Base-by-base conservation (phyloP, 768 basidiomycete species). In the Boletus rubroflammeus region DNA sequence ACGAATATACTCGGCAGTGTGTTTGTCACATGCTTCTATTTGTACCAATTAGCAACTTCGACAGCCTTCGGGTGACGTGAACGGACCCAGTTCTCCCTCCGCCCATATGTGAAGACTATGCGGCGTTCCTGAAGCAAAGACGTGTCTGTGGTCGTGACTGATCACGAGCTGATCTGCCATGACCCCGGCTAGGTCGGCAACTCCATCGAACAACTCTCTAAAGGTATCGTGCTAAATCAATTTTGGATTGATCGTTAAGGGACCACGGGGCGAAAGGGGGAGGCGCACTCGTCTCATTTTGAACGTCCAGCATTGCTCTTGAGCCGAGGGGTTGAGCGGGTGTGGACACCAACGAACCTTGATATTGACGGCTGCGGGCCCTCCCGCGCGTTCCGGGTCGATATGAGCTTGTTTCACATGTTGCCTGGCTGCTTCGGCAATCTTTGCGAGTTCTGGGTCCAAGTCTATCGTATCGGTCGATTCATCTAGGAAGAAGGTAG, bases 51-150 rank as follows among this genome's bases (percentile, higher is more conserved):
- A 55, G 66, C 21, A 43, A 49, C 21, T n/a, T 42, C 19, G 35
- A 50, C 29, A 31, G 28, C 25, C 43, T 34, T 45, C 28, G 41
- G n/a, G 3, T 35, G 42, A 42, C 36, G 21, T 13, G 29, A 28
- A 73, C 78, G 32, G 41, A 88, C 89, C 80, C 23, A 92, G 71
- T 39, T 85, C 81, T 28, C 81, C 85, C 54, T 85, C 80, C 4
- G 76, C 77, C 84, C 86, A 89, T 15, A 91, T 80, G 14, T 75
- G 76, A 42, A 92, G 75, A 17, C 80, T 78, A 34, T 80, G 73
- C 0, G 90, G 88, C 0, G 85, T 85, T 3, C 83, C 81, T 14
- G 85, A 88, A 11, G 86, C 75, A 62, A 83, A 90, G 39, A 93
- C 73, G 2, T 82, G 85, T 50, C 78, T 81, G 36, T 81, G 78